phyloP scores from a whole-genome alignment of 1,139 yeast species.

The Insectozyma bohioensis region DNA sequence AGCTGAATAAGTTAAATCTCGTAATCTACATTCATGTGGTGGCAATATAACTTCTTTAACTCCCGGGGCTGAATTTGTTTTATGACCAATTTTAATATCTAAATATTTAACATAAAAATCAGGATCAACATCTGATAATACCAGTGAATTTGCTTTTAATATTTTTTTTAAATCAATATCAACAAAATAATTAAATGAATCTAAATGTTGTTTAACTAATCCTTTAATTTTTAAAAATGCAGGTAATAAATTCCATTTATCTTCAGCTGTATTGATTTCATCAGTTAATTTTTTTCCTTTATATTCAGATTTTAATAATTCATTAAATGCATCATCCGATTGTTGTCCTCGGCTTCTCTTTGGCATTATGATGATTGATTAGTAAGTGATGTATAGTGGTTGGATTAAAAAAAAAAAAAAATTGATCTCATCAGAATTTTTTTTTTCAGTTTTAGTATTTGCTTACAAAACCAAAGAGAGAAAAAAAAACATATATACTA shows the following conservation, averaged over 20 bases:
- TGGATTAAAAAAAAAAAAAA: background rate
- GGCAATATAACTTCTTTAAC: conserved; percentile 69
- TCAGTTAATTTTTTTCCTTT: conserved; percentile 87
- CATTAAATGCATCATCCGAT: conserved; percentile 62
- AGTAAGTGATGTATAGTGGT: too few relatives aligned
- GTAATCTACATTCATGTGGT: conserved; percentile 94
- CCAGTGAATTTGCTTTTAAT: conserved; percentile 84
- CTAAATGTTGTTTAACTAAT: conserved; percentile 93
- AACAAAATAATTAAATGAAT: conserved; percentile 93
- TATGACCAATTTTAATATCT: conserved; percentile 86
- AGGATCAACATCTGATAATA: conserved; percentile 94
- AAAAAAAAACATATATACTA: background rate
- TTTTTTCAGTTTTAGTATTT: conserved; percentile 5
- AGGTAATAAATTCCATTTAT: conserved; percentile 94
- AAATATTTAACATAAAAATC: conserved; percentile 89
- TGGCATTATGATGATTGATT: conserved; percentile 1
- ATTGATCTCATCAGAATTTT: conserved; percentile 10
- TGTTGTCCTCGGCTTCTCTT: conserved; percentile 11
- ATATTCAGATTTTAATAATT: conserved; percentile 74
- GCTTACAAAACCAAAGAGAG: background rate
- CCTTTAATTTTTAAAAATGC: conserved; percentile 96
- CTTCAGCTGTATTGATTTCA: conserved; percentile 84
- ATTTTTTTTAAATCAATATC: conserved; percentile 92
- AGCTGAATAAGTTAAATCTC: conserved; percentile 95
- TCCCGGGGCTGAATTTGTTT: conserved; percentile 49